Percentiles rank a stretch among this genome's conserved stretches.
Evolutionary conservation across 352 stramenopile genomes (phyloP).

Genomic region (Globisporangium ultimum): DNA sequence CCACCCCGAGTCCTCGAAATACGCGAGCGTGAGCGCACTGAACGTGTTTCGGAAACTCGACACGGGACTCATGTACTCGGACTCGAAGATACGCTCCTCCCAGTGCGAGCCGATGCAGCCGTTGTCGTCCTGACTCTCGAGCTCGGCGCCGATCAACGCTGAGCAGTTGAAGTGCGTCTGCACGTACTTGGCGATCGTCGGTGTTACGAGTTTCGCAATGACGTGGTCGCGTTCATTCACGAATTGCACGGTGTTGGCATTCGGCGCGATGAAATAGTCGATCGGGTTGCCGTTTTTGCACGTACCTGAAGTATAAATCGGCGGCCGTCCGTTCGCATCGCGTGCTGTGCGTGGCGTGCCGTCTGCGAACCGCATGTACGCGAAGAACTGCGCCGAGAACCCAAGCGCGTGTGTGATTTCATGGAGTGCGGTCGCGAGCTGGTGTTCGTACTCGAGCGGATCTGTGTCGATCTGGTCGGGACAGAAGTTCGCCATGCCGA

Average conservation of each 20-base stretch:
- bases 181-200: constrained; percentile 52
- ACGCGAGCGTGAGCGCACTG: constrained; percentile 69
- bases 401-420: constrained; percentile 82
- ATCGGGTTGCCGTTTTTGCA: constrained; percentile 56
- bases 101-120: constrained; percentile 78
- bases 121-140: constrained; percentile 66
- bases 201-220: constrained; percentile 70
- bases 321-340: constrained; percentile 35
- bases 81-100: constrained; percentile 82
- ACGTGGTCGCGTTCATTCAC: constrained; percentile 46
- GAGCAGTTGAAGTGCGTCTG: constrained; percentile 68
- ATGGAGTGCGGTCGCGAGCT: constrained; percentile 72
- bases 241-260: constrained; percentile 48
- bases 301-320: constrained; percentile 15
- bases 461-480: constrained; percentile 58
- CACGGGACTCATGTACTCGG: constrained; percentile 80
- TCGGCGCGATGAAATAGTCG: constrained; percentile 32
- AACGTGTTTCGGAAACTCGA: constrained; percentile 74
- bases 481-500: constrained; percentile 86
- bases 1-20: constrained; percentile 84
- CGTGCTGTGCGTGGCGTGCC: constrained; percentile 64
- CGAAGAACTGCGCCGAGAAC: constrained; percentile 75
- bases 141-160: constrained; percentile 54
- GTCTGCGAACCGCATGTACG: constrained; percentile 65
- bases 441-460: constrained; percentile 46